Percentiles rank a stretch among this genome's conserved stretches.
phyloP scores from a whole-genome alignment of 2,329 filamentous ascomycete species.

The Exophiala mesophila region DNA sequence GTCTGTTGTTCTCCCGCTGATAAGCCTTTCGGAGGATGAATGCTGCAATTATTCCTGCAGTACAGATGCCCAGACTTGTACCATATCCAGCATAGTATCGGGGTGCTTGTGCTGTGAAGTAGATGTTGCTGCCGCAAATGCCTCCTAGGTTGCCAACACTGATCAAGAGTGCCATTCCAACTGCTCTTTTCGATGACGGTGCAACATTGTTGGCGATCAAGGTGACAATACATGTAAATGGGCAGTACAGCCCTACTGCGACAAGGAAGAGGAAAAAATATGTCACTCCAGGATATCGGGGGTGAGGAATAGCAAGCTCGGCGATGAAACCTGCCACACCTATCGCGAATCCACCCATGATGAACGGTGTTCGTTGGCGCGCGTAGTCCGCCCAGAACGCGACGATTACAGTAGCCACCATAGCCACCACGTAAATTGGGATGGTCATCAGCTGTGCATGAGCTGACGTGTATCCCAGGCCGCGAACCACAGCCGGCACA shows the following conservation, averaged over 20 bases:
- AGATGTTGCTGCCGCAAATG: constrained; percentile 38
- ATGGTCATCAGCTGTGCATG: constrained; percentile 37
- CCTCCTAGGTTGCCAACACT: constrained; percentile 58
- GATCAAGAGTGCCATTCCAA: constrained; percentile 62
- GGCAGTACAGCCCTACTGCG: constrained; percentile 63
- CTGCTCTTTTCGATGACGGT: constrained; percentile 64
- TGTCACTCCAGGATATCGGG: constrained; percentile 40
- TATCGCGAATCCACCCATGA: constrained; percentile 53
- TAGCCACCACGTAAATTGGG: constrained; percentile 50
- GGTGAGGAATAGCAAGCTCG: constrained; percentile 48
- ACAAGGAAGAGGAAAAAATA: constrained; percentile 37
- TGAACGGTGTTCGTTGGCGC: constrained; percentile 57
- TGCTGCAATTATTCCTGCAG: constrained; percentile 29
- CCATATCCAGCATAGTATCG: constrained; percentile 36
- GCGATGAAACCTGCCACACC: constrained; percentile 60
- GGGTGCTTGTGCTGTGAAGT: constrained; percentile 33
- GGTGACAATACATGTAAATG: constrained; percentile 51
- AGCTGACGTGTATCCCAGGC: constrained; percentile 36
- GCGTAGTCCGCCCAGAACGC: constrained; percentile 52
- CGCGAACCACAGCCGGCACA: constrained; percentile 36
- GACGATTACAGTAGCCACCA: constrained; percentile 54
- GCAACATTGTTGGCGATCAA: constrained; percentile 70
- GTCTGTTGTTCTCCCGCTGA: constrained; percentile 30
- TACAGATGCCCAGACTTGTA: constrained; percentile 32
- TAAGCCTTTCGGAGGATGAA: constrained; percentile 29